Base-by-base conservation (phyloP, 148 eudicot species). In the Limonium bicolor region DNA sequence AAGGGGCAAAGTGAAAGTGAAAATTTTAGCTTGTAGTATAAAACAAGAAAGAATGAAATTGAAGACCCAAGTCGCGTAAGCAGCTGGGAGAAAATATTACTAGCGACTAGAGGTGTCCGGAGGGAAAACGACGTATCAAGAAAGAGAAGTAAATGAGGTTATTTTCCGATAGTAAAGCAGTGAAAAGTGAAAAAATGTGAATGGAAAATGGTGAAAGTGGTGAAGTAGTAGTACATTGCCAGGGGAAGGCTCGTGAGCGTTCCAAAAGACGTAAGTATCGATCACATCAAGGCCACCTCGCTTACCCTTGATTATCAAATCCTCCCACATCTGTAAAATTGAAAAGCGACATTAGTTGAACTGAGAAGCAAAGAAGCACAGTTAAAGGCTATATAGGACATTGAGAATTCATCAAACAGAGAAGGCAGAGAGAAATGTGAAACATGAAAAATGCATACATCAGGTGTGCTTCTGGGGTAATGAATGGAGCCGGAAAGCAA, bases 391-490 rank as follows among this genome's bases (percentile, higher is more conserved):
- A 27, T 33, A 30, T 35, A 45, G 10, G 34, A 39, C 5, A 36
- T 36, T 36, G 15, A 11, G 18, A 14, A 36, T 36, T 36, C 7
- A 29, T 8, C 33, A 29, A 29, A 20, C n/a, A n/a, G n/a, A n/a
- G n/a, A n/a, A 20, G 19, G 4, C 9, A 39, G 43, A 14, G 14
- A 39, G 15, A 37, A 25, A 30, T 19, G n/a, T n/a, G n/a, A n/a
- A n/a, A n/a, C n/a, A n/a, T 8, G 7, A 46, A 38, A 45, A 46
- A 48, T 10, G 17, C n/a, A n/a, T 65, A 79, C 94, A 54, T 84
- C 85, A 70, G 94, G 94, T 17, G 88, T 84, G 50, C 94, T 84
- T 73, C 94, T 79, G 31, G 94, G 85, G 37, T 84, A 84, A 64
- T 84, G 94, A 55, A 84, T 73, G 50, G 94, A 84, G 17, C 94